Percentiles rank a stretch among this genome's conserved stretches.
phyloP scores from a whole-genome alignment of 208 protist species.

The Crithidia bombi region DNA sequence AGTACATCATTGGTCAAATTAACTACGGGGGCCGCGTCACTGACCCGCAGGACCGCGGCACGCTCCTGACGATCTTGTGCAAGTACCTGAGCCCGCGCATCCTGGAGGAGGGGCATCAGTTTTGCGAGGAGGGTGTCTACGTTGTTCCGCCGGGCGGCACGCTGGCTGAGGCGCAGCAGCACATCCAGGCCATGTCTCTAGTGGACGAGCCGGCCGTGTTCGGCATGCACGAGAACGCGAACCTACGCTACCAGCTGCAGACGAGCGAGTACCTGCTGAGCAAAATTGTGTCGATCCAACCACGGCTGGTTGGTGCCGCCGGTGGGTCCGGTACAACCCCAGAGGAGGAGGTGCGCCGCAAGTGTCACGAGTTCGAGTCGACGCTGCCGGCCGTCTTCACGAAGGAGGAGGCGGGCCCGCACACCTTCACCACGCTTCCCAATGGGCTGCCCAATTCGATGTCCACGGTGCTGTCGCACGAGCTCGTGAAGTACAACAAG shows the following conservation, averaged over 20 bases:
- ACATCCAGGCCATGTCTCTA: constrained; percentile 89
- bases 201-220: constrained; percentile 96
- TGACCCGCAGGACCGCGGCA: constrained; percentile 96
- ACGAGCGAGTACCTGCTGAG: constrained; percentile 92
- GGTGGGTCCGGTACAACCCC: constrained; percentile 45
- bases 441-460: constrained; percentile 96
- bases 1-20: constrained; percentile 98
- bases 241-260: constrained; percentile 95
- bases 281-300: constrained; percentile 94
- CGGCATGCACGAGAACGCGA: constrained; percentile 97
- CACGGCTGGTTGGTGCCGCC: constrained; percentile 56
- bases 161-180: constrained; percentile 72
- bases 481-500: constrained; percentile 97
- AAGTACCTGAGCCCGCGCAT: constrained; percentile 86
- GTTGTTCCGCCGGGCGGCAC: constrained; percentile 54
- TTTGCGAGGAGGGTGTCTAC: constrained; percentile 85
- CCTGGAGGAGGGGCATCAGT: constrained; percentile 86
- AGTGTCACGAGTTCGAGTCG: constrained; percentile 91
- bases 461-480: constrained; percentile 96
- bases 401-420: constrained; percentile 84
- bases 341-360: constrained; percentile 92
- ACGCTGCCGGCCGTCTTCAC: constrained; percentile 68
- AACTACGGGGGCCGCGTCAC: constrained; percentile 99
- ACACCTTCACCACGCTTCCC: constrained; percentile 89
- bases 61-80: constrained; percentile 91